Conservation (phyloP, 148 eudicot species). For the Fagopyrum homotropicum region DNA sequence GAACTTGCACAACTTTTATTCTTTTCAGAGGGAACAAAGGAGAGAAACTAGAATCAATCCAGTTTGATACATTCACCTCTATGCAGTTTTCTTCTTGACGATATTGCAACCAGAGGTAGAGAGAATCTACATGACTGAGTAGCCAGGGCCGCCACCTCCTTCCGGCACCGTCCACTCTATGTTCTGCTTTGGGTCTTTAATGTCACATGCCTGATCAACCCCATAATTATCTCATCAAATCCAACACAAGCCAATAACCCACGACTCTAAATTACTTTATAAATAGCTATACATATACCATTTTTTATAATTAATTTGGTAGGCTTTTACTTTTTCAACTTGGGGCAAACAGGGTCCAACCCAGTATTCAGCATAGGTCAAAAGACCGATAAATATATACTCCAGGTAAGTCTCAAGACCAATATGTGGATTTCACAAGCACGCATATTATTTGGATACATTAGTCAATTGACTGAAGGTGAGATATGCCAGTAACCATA, state of each 20-base stretch:
- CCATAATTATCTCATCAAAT: background rate
- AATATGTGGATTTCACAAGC: background rate
- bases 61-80: slow-evolving; percentile 2
- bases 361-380: too few relatives aligned
- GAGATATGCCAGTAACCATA: background rate
- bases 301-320: too few relatives aligned
- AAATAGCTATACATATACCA: background rate
- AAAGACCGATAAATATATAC: background rate
- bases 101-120: background rate
- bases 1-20: background rate
- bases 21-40: background rate
- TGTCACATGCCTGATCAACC: slow-evolving; percentile 73
- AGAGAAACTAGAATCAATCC: background rate
- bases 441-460: background rate
- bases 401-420: background rate
- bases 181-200: slow-evolving; percentile 93
- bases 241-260: slow-evolving; percentile 5
- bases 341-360: too few relatives aligned
- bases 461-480: background rate
- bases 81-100: background rate
- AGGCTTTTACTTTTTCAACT: too few relatives aligned
- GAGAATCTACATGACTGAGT: slow-evolving; percentile 62
- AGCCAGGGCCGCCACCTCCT: slow-evolving; percentile 97
- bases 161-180: slow-evolving; percentile 96
- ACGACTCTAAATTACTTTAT: background rate